Conservation (phyloP, 345 rosid genomes). For the Cardiospermum halicacabum region DNA sequence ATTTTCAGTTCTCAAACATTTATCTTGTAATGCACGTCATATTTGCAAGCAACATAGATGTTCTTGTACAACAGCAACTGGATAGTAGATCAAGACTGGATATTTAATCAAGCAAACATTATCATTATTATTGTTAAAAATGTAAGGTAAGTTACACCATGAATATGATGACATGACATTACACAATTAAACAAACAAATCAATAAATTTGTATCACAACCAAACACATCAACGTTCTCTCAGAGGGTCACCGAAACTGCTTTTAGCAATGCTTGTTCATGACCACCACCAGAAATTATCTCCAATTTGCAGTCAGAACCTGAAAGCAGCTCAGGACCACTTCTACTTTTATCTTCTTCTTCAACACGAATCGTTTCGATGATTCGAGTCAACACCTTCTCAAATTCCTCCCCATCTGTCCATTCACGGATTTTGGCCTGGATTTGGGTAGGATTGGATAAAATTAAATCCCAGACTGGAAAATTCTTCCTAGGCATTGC, state of each 20-base stretch:
- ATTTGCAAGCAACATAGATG: too few relatives aligned
- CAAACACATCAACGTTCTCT: not conserved
- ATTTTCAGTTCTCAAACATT: too few relatives aligned
- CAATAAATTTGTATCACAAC: not conserved
- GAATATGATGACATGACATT: too few relatives aligned
- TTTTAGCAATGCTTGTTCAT: conserved; percentile 31
- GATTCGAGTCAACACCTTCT: conserved; percentile 33
- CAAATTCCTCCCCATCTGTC: conserved; percentile 65
- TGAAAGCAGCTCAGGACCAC: conserved; percentile 21
- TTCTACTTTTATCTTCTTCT: not conserved
- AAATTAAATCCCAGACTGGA: conserved; percentile 74
- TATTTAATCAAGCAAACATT: too few relatives aligned
- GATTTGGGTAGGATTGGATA: conserved; percentile 42
- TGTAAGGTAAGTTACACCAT: too few relatives aligned
- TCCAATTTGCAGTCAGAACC: conserved; percentile 49
- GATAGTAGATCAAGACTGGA: too few relatives aligned
- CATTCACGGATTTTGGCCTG: conserved; percentile 70
- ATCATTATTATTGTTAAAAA: too few relatives aligned
- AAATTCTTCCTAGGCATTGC: conserved; percentile 86
- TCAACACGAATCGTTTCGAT: conserved; percentile 24
- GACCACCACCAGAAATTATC: conserved; percentile 26
- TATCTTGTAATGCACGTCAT: too few relatives aligned
- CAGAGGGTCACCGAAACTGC: conserved; percentile 42
- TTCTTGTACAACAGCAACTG: too few relatives aligned
- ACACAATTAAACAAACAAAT: too few relatives aligned